phyloP scores from a whole-genome alignment of 176 grass and related monocot species.

The Avena eriantha region DNA sequence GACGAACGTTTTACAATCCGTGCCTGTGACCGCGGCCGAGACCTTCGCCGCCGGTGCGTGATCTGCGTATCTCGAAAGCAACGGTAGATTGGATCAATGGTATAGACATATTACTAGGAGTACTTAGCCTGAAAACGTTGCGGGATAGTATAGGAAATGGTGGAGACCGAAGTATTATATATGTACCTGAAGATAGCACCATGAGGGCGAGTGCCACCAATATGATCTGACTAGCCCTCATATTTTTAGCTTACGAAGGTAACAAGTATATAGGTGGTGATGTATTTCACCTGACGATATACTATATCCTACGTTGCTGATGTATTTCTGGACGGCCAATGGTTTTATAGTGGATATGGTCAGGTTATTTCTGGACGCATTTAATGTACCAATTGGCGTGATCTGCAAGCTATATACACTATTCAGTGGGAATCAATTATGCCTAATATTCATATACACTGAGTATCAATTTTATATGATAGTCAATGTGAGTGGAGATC shows the following conservation, averaged over 20 bases:
- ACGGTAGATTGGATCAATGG: not conserved
- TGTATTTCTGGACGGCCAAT: no score
- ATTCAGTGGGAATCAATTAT: not conserved
- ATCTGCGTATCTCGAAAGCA: not conserved
- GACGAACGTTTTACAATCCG: not conserved
- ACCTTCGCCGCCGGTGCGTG: not conserved
- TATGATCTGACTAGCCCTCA: not conserved
- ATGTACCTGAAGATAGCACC: constrained; percentile 35
- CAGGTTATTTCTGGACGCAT: not conserved
- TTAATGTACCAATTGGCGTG: not conserved
- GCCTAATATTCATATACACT: not conserved
- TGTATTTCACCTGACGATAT: not conserved
- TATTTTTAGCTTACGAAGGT: not conserved
- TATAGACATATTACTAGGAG: not conserved
- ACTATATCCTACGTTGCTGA: not conserved
- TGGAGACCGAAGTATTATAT: not conserved
- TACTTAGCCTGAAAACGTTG: not conserved
- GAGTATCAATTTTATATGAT: not conserved
- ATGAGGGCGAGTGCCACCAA: constrained; percentile 28
- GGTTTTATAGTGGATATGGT: constrained; percentile 17
- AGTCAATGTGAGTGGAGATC: not conserved
- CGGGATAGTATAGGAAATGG: not conserved
- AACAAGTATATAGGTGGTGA: not conserved
- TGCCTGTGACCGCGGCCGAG: not conserved
- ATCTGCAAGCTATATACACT: not conserved